These are phyloP conservation scores for Metarhizium album DNA, from an alignment of 2,329 filamentous ascomycete genomes.

Conservation along the genomic window DNA sequence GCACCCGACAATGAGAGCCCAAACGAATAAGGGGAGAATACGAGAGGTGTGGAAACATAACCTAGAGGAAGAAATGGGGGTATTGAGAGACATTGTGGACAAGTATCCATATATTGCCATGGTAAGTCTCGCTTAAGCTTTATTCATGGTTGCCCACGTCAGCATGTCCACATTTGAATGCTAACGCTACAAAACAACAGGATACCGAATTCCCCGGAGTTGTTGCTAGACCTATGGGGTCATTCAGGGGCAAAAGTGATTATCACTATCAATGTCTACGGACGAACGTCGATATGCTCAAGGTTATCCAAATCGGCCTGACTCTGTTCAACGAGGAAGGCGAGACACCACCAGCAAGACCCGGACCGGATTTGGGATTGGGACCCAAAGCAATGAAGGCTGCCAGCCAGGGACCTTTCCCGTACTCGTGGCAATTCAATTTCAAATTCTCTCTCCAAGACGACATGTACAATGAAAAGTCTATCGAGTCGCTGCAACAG, in stretches of 20 bases:
- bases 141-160: neutral
- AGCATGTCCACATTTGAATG: neutral
- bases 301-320: constrained; percentile 93
- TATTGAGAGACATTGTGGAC: constrained; percentile 72
- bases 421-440: constrained; percentile 98
- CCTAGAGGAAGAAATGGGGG: constrained; percentile 79
- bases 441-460: constrained; percentile 91
- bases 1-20: constrained; percentile 29
- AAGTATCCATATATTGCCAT: constrained; percentile 95
- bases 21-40: constrained; percentile 71
- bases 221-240: constrained; percentile 87
- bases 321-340: constrained; percentile 88
- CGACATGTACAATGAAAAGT: constrained; percentile 96
- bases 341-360: constrained; percentile 67
- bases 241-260: constrained; percentile 88
- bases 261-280: constrained; percentile 98
- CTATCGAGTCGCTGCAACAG: constrained; percentile 80
- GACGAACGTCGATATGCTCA: constrained; percentile 93
- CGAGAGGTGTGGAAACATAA: constrained; percentile 95
- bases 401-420: constrained; percentile 44
- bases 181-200: constrained; percentile 34
- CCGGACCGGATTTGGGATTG: constrained; percentile 34
- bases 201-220: constrained; percentile 99
- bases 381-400: constrained; percentile 27
- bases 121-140: constrained; percentile 45